Base-by-base conservation (phyloP, 768 basidiomycete species). In the Mycena belliarum region DNA sequence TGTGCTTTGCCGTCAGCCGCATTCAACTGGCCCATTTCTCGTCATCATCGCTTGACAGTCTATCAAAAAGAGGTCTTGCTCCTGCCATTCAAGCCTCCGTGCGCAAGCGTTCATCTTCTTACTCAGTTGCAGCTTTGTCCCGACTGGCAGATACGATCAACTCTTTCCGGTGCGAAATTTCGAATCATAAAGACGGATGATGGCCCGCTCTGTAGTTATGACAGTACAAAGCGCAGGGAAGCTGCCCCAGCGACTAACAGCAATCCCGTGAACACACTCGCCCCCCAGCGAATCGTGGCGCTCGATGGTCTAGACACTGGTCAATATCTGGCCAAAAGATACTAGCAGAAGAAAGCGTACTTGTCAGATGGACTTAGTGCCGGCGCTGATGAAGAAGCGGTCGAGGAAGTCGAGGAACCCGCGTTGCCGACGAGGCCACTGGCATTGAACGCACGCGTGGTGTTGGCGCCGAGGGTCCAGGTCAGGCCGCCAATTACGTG, bases 401-500 rank as follows among this genome's bases (percentile, higher is more conserved):
- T 14, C 2, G 59, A 52, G 12, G 42, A 32, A 12, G 59, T 14
- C 2, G 59, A 52, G 12, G 42, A 32, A 12, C 12, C 52, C 20
- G 62, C 28, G 40, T 77, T 78, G 24, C 92, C 89, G 18, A 92
- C 88, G n/a, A 74, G 66, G 2, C 82, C 88, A 25, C 69, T 75
- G 4, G 75, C 56, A 59, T 89, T 86, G 66, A 83, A 87, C 6
- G 87, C 88, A 49, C 76, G 73, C 0, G 91, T 93, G 1, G 90
- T 89, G 40, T 84, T 85, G 4, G 87, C 81, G 54, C 84, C 80
- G 41, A 94, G 69, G 2, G 78, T 75, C 93, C 93, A 94, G 2
- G 73, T 79, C 38, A 95, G 80, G 4, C 91, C 92, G 10, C 84
- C 87, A 57, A 88, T 75, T 32, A 95, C 80, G 69, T 95, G 93